phyloP scores from a whole-genome alignment of 139 green algal genomes.

The Picochlorum sp. region DNA sequence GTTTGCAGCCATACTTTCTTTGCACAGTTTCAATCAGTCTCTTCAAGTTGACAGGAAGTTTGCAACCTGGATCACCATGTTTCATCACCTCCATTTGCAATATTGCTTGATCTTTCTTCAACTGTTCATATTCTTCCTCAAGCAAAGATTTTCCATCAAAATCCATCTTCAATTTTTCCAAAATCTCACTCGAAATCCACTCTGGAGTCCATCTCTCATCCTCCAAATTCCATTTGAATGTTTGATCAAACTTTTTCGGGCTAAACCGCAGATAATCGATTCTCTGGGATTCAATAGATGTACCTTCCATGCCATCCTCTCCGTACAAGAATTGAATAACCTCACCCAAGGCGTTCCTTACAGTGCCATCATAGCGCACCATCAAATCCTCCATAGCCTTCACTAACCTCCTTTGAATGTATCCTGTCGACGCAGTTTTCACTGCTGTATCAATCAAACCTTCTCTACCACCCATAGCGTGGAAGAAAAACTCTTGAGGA shows the following conservation, averaged over 20 bases:
- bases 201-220: conserved; percentile 38
- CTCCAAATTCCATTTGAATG: conserved; percentile 52
- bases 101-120: conserved; percentile 58
- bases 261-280: conserved; percentile 68
- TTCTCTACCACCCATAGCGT: conserved; percentile 98
- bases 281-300: conserved; percentile 82
- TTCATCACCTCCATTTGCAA: conserved; percentile 73
- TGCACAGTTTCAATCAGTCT: conserved; percentile 94
- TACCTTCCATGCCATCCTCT: conserved; percentile 98
- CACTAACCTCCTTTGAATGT: conserved; percentile 84
- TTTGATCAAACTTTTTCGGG: conserved; percentile 39
- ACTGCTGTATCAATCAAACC: conserved; percentile 99
- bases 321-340: conserved; percentile 98
- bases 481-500: conserved; percentile 99
- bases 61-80: conserved; percentile 64
- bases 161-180: conserved; percentile 50
- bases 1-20: conserved; percentile 45
- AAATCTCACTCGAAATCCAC: conserved; percentile 47
- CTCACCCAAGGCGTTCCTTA: conserved; percentile 80
- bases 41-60: conserved; percentile 87
- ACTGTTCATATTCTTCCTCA: conserved; percentile 37
- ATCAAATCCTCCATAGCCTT: conserved; percentile 99
- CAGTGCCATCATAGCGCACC: conserved; percentile 91
- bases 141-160: conserved; percentile 32
- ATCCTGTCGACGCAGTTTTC: conserved; percentile 89